These are phyloP conservation scores for Pythium chondricola DNA, from an alignment of 352 stramenopile species.

Conservation along the genomic window DNA sequence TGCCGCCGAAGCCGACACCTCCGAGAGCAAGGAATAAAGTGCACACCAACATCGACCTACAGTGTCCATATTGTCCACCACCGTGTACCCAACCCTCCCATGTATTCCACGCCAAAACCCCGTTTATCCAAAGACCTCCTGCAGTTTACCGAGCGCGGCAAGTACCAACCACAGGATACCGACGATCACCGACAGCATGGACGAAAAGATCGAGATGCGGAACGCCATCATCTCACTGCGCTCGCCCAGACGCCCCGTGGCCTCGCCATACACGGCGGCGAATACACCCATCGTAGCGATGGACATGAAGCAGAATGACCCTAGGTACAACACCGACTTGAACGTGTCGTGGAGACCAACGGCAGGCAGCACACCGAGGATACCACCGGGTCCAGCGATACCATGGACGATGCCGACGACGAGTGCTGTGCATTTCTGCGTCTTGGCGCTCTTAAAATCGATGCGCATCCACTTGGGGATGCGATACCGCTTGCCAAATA, in stretches of 20 bases:
- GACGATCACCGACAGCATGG: conserved; percentile 78
- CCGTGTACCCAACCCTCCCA: too few species aligned
- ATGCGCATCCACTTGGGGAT: conserved; percentile 30
- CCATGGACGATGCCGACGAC: conserved; percentile 88
- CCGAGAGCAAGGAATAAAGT: conserved; percentile 18
- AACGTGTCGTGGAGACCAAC: conserved; percentile 79
- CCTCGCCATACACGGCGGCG: conserved; percentile 78
- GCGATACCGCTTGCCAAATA: conserved; percentile 16
- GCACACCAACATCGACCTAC: neutral
- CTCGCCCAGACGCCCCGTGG: conserved; percentile 54
- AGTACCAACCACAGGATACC: conserved; percentile 80
- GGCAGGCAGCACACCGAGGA: conserved; percentile 86
- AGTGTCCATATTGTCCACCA: too few species aligned
- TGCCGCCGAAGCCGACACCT: conserved; percentile 18
- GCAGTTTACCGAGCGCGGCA: conserved; percentile 62
- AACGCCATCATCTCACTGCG: conserved; percentile 73
- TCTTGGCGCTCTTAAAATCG: conserved; percentile 65
- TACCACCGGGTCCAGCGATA: conserved; percentile 71
- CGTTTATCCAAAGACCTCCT: conserved; percentile 75
- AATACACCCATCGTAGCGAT: conserved; percentile 90
- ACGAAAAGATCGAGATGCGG: conserved; percentile 76
- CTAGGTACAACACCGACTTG: conserved; percentile 84
- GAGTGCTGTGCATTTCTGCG: conserved; percentile 80
- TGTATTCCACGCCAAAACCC: too few species aligned
- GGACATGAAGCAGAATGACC: conserved; percentile 84